These are phyloP conservation scores for Hypomyces rosellus DNA, from an alignment of 2,329 filamentous ascomycete species.

Conservation along the genomic window DNA sequence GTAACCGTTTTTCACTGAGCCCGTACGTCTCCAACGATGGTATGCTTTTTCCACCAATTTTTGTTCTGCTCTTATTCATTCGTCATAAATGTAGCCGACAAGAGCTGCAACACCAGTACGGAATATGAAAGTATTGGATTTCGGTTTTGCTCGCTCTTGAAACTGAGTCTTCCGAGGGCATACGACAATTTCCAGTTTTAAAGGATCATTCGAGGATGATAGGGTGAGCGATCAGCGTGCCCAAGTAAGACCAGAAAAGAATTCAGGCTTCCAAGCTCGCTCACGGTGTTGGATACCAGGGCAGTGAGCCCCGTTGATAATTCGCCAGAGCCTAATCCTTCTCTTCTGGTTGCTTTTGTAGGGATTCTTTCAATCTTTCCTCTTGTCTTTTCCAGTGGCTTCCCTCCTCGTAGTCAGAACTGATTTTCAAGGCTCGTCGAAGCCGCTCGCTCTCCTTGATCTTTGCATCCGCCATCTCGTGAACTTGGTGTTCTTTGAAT, in stretches of 20 bases:
- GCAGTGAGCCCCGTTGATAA: background rate
- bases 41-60: too few species aligned
- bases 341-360: constrained; percentile 33
- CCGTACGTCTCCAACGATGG: too few species aligned
- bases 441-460: constrained; percentile 90
- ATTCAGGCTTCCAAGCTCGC: background rate
- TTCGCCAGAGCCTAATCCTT: constrained; percentile 11
- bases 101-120: too few species aligned
- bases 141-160: too few species aligned
- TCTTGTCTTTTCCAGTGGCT: constrained; percentile 81
- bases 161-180: too few species aligned
- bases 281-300: background rate
- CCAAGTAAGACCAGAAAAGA: background rate
- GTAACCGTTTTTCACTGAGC: too few species aligned
- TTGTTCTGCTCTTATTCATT: too few species aligned
- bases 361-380: constrained; percentile 49
- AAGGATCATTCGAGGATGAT: too few species aligned
- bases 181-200: too few species aligned
- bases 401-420: constrained; percentile 78
- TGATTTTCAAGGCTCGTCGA: constrained; percentile 79
- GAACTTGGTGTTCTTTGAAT: constrained; percentile 88
- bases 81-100: too few species aligned
- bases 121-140: too few species aligned
- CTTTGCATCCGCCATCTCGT: constrained; percentile 94
- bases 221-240: background rate